Evolutionary conservation across 192 early-diverging fungal species (phyloP), one percentile per base, ranked within the genome.

Genomic region (Piromyces finnis): DNA sequence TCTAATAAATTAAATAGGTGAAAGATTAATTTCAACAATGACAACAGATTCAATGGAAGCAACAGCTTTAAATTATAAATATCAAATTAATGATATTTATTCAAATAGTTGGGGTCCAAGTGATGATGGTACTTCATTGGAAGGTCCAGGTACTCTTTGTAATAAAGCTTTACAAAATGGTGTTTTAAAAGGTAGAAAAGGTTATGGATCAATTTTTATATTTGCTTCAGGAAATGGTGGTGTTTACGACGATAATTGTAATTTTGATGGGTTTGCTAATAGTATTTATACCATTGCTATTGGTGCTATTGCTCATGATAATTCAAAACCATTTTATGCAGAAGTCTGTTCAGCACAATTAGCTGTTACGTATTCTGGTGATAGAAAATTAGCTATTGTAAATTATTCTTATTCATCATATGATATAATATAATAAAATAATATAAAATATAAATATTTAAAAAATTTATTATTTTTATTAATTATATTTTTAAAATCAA

Each of bases 201-300:
- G 96, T 15, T 87, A 90, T 77, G 97, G 97, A 12, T 94, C 93
- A 12, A 90, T 98, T 29, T 98, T 88, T 84, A 94, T 98, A 15
- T 98, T 98, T 88, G 97, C 95, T 0, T 92, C 93, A 3, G 97
- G 97, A 35, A 97, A 98, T 79, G 97, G 97, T 29, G 96, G 93
- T 0, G 83, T 85, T 1, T 82, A 78, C 4, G 87, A 88, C 51
- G 97, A 98, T 80, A 96, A 98, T 85, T 98, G 97, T 87, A 98
- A 98, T 85, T 95, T 91, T 87, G 95, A 98, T 82, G 95, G 96
- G 17, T 97, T 97, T 86, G 95, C 96, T 29, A 98, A 98, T 87
- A 94, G 92, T 81, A 94, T 96, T 22, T 98, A 95, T 84, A 97
- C 97, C 2, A 92, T 98, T 81, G 96, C 95, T 5, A 93, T 98